Evolutionary conservation across 176 grass and related monocot genomes (phyloP).

Genomic region (Lolium multiflorum): DNA sequence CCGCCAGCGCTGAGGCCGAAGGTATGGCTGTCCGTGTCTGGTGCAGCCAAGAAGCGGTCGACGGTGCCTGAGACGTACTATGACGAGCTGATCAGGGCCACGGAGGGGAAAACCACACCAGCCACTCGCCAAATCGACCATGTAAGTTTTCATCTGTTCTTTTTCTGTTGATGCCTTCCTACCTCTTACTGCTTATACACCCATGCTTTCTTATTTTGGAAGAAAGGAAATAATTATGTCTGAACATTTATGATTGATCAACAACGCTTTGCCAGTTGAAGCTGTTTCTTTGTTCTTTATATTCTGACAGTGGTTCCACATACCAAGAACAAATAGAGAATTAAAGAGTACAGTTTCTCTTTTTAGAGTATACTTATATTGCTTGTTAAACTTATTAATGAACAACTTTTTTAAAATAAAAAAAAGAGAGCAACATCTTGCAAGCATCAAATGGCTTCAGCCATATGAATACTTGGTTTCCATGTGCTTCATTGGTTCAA

Average conservation of each 20-base stretch:
- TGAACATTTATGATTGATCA: conserved; percentile 5
- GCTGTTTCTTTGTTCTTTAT: neutral
- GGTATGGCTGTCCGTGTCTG: conserved; percentile 88
- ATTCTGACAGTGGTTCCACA: neutral
- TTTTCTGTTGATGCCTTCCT: neutral
- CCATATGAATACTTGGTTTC: neutral
- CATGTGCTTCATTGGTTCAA: neutral
- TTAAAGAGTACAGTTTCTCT: neutral
- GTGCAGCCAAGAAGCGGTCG: conserved; percentile 86
- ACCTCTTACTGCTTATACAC: neutral
- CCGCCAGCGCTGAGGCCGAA: conserved; percentile 74
- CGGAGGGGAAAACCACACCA: conserved; percentile 86
- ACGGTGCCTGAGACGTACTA: conserved; percentile 97
- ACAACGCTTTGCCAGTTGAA: neutral
- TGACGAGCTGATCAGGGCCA: conserved; percentile 83
- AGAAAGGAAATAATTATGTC: neutral
- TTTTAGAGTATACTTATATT: neutral
- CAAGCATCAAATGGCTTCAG: neutral
- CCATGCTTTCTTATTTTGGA: neutral
- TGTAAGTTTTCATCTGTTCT: conserved; percentile 23
- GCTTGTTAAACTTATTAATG: neutral
- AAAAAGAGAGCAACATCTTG: neutral
- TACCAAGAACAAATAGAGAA: neutral
- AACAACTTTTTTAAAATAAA: no score
- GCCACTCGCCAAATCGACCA: conserved; percentile 94